Evolutionary conservation across 2,329 filamentous ascomycete genomes (phyloP).

Genomic region (Cercospora citrullina): DNA sequence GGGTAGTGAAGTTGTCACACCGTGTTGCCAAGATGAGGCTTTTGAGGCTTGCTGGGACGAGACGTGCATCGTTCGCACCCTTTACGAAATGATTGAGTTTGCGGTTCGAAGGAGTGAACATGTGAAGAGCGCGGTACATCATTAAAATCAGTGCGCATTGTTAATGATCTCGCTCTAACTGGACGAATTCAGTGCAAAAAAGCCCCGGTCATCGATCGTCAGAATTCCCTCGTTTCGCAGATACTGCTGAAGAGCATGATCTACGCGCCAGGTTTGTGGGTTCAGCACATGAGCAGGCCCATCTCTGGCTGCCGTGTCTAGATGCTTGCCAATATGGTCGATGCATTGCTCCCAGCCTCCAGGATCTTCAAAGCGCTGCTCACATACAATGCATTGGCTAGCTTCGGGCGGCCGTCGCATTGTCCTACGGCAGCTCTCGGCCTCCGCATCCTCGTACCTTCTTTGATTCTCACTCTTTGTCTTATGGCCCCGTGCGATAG

Average conservation of each 20-base stretch:
- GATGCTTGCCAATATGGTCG: slow-evolving; percentile 82
- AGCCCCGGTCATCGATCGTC: not conserved
- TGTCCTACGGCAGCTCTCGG: slow-evolving; percentile 61
- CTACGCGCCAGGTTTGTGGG: too few species aligned
- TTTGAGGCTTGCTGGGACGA: not conserved
- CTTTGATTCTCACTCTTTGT: slow-evolving; percentile 24
- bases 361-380: slow-evolving; percentile 60
- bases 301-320: slow-evolving; percentile 59
- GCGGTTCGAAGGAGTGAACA: not conserved
- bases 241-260: slow-evolving; percentile 42
- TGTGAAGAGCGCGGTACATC: not conserved
- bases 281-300: slow-evolving; percentile 28
- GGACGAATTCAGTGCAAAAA: not conserved
- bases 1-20: not conserved
- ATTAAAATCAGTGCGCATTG: not conserved
- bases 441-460: slow-evolving; percentile 47
- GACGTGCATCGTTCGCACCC: not conserved
- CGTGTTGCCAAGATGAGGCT: not conserved
- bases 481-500: slow-evolving; percentile 82
- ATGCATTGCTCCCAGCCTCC: slow-evolving; percentile 77
- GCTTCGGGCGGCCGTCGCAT: slow-evolving; percentile 62
- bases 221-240: slow-evolving; percentile 39
- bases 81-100: not conserved
- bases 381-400: slow-evolving; percentile 67
- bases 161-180: not conserved